Percentiles rank a stretch among this genome's conserved stretches.
Conservation (phyloP, 768 basidiomycete species). For the Lentinus tigrinus region DNA sequence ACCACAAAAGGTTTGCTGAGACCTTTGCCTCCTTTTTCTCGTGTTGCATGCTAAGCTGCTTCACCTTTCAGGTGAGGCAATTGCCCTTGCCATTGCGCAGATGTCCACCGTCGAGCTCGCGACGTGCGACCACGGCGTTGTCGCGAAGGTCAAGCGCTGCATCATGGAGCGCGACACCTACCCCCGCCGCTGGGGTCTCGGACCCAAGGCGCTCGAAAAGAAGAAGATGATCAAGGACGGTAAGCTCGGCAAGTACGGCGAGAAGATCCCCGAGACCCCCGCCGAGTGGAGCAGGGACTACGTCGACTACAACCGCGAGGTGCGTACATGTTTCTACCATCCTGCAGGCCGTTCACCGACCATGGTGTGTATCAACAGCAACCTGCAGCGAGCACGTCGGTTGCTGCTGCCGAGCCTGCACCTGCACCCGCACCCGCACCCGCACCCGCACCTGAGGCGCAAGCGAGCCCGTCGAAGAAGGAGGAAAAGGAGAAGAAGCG, state of each 20-base stretch:
- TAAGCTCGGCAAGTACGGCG: conserved; percentile 92
- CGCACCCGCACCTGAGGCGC: conserved; percentile 23
- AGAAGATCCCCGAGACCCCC: conserved; percentile 86
- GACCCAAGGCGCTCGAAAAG: conserved; percentile 95
- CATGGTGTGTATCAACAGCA: conserved; percentile 26
- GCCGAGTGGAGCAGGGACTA: conserved; percentile 90
- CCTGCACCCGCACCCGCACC: conserved; percentile 18
- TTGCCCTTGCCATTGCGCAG: conserved; percentile 91
- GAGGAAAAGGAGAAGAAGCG: conserved; percentile 81
- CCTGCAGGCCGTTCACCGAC: background rate
- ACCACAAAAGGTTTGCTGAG: conserved; percentile 93
- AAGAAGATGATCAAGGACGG: conserved; percentile 99
- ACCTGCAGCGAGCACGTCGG: conserved; percentile 39
- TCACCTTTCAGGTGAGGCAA: conserved; percentile 70
- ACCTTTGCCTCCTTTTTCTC: background rate
- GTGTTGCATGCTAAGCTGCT: conserved; percentile 1
- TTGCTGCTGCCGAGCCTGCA: conserved; percentile 24
- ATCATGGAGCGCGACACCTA: conserved; percentile 99
- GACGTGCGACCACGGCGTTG: conserved; percentile 97
- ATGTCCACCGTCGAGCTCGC: conserved; percentile 99
- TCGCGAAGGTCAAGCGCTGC: conserved; percentile 98
- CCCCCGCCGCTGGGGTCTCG: conserved; percentile 96
- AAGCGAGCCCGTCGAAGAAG: conserved; percentile 38
- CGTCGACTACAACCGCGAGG: conserved; percentile 85
- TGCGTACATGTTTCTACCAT: conserved; percentile 17